phyloP scores from a whole-genome alignment of 2,329 filamentous ascomycete species.

The Fusarium chlamydosporum region DNA sequence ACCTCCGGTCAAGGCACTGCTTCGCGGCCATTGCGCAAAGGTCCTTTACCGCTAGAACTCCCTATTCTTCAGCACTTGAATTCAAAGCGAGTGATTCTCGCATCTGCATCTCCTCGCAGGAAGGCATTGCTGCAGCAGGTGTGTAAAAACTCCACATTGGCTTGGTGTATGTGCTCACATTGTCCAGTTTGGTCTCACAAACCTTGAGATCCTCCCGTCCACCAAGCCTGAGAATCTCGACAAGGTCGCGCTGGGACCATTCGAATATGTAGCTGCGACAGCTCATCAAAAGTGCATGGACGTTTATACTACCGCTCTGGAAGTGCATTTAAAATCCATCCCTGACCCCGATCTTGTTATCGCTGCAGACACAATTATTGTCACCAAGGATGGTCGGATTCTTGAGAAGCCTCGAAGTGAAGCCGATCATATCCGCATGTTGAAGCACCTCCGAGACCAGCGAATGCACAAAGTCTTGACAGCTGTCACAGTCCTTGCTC shows the following conservation, averaged over 20 bases:
- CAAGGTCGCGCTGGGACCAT: conserved; percentile 79
- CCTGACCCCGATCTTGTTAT: conserved; percentile 87
- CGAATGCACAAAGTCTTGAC: conserved; percentile 87
- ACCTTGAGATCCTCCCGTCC: conserved; percentile 88
- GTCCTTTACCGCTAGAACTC: conserved; percentile 79
- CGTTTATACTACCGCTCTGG: conserved; percentile 70
- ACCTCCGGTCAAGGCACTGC: conserved; percentile 56
- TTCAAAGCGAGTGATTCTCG: conserved; percentile 86
- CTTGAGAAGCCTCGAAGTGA: conserved; percentile 92
- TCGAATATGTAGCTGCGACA: conserved; percentile 92
- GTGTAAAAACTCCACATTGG: conserved; percentile 14
- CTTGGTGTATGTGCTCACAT: conserved; percentile 24
- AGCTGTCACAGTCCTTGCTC: conserved; percentile 85
- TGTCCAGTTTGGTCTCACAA: conserved; percentile 78
- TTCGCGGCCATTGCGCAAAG: conserved; percentile 58
- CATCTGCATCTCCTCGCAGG: conserved; percentile 88
- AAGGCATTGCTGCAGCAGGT: conserved; percentile 84
- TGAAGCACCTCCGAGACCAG: conserved; percentile 84
- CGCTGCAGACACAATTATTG: conserved; percentile 91
- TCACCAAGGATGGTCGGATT: conserved; percentile 80
- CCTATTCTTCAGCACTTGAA: conserved; percentile 84
- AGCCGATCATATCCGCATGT: conserved; percentile 85
- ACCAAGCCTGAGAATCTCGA: conserved; percentile 87
- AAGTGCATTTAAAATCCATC: conserved; percentile 60
- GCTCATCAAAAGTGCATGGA: conserved; percentile 85